phyloP scores from a whole-genome alignment of 1,284 basidiomycete genomes.

The Austropuccinia psidii region DNA sequence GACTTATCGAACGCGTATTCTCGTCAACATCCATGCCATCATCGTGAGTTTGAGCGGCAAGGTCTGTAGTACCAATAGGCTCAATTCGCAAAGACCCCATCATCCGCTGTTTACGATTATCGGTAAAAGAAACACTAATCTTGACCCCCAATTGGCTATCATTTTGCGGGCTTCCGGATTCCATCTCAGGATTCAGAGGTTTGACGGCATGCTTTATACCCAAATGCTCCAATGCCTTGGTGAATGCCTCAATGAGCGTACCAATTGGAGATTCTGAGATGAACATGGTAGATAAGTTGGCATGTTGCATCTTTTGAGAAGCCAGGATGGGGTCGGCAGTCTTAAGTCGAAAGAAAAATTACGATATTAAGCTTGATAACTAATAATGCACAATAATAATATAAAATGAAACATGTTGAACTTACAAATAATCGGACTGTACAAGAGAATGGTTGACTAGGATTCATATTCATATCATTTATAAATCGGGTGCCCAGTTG shows the following conservation, averaged over 20 bases:
- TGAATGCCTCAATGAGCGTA: slow-evolving; percentile 8
- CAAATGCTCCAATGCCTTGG: neutral
- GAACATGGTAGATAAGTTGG: slow-evolving; percentile 25
- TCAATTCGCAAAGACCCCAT: slow-evolving; percentile 24
- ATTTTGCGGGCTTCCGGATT: neutral
- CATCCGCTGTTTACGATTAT: slow-evolving; percentile 27
- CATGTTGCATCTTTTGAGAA: slow-evolving; percentile 33
- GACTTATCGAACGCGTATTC: neutral
- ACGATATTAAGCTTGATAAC: too few relatives aligned
- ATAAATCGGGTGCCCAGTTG: slow-evolving; percentile 20
- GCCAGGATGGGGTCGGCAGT: slow-evolving; percentile 24
- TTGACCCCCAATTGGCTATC: slow-evolving; percentile 10
- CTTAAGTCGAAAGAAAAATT: neutral
- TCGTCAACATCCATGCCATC: slow-evolving; percentile 22
- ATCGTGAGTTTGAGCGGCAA: neutral
- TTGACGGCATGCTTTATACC: slow-evolving; percentile 9
- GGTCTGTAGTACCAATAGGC: neutral
- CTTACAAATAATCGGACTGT: slow-evolving; percentile 33
- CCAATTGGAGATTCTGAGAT: slow-evolving; percentile 30
- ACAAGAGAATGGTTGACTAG: slow-evolving; percentile 34
- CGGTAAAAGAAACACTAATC: slow-evolving; percentile 19
- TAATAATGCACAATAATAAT: neutral
- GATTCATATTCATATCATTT: slow-evolving; percentile 21
- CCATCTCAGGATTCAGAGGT: slow-evolving; percentile 8
- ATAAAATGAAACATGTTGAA: neutral